A percentile compares a stretch with the other conserved stretches of the same genome.
Conservation (phyloP, 352 stramenopile species). For the Globisporangium camurandrum region DNA sequence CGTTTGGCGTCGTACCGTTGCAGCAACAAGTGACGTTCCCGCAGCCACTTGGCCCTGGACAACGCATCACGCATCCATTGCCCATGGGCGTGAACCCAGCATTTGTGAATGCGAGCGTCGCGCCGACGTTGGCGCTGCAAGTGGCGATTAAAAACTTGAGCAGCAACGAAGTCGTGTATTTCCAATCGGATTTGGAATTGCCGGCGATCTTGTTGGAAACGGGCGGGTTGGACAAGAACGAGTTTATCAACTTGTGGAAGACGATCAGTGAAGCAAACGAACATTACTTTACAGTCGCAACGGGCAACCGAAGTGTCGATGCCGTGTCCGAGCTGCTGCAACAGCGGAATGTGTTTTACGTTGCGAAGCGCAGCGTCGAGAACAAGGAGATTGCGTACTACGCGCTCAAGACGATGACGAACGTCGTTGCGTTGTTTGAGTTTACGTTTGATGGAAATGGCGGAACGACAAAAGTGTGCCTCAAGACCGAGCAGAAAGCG, state of each 20-base stretch:
- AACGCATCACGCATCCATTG: constrained; percentile 66
- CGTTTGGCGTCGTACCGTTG: constrained; percentile 92
- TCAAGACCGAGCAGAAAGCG: constrained; percentile 91
- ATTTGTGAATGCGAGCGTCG: constrained; percentile 67
- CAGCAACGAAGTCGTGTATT: constrained; percentile 93
- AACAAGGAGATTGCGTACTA: constrained; percentile 96
- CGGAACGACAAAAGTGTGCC: constrained; percentile 89
- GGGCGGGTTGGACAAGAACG: constrained; percentile 85
- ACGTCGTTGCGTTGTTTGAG: constrained; percentile 90
- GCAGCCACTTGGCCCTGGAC: constrained; percentile 53
- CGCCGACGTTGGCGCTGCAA: constrained; percentile 85
- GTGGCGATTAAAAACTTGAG: constrained; percentile 97
- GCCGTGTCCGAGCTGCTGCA: constrained; percentile 85
- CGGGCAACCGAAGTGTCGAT: constrained; percentile 61
- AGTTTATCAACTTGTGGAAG: constrained; percentile 95
- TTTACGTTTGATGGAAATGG: constrained; percentile 93
- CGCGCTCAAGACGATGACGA: constrained; percentile 91
- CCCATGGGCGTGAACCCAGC: constrained; percentile 74
- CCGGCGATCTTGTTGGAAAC: constrained; percentile 83
- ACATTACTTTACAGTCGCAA: constrained; percentile 87
- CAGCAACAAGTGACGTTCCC: constrained; percentile 87
- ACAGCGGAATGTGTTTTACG: constrained; percentile 91
- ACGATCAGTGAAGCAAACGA: constrained; percentile 93
- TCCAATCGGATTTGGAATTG: constrained; percentile 90
- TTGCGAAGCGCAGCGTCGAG: constrained; percentile 90